Conservation (phyloP, 2,329 filamentous ascomycete genomes). For the Pezicula carpinea region DNA sequence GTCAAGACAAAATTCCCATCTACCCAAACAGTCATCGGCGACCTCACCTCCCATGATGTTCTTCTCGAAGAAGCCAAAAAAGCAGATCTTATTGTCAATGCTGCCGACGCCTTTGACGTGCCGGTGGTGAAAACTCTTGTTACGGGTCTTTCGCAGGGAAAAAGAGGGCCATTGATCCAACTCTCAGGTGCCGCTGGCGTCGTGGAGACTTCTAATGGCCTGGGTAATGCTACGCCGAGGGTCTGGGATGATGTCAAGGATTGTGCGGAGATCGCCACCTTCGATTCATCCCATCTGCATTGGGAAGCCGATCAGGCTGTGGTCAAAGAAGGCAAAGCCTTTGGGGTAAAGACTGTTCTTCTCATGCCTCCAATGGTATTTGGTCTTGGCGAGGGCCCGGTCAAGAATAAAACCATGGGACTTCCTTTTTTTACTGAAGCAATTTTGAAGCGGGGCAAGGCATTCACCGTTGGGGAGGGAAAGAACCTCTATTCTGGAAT, state of each 20-base stretch:
- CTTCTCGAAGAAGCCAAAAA: constrained; percentile 8
- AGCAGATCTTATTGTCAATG: constrained; percentile 12
- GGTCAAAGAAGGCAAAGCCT: constrained; percentile 24
- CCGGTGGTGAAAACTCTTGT: constrained; percentile 5
- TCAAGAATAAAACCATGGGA: constrained; percentile 45
- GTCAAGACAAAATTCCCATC: constrained; percentile 8
- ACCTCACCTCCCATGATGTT: constrained; percentile 8
- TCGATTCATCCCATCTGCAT: constrained; percentile 42
- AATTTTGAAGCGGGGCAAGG: constrained; percentile 41
- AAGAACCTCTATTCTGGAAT: constrained; percentile 43
- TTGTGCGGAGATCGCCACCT: constrained; percentile 35
- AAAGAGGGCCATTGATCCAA: constrained; percentile 10
- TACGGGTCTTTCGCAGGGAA: constrained; percentile 7
- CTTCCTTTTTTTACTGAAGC: constrained; percentile 39
- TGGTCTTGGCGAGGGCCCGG: constrained; percentile 45
- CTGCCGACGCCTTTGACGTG: constrained; percentile 8
- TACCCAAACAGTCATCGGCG: constrained; percentile 8
- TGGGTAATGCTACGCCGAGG: constrained; percentile 28
- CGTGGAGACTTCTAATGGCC: constrained; percentile 2
- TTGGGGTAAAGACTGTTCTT: constrained; percentile 45
- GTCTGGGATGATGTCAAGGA: constrained; percentile 41
- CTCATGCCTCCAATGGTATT: constrained; percentile 55
- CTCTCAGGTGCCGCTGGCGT: constrained; percentile 12
- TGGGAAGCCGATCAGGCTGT: constrained; percentile 52
- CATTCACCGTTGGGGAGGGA: constrained; percentile 45